These are phyloP conservation scores for Geotrichum fermentans DNA, from an alignment of 1,139 yeast genomes.

Conservation along the genomic window DNA sequence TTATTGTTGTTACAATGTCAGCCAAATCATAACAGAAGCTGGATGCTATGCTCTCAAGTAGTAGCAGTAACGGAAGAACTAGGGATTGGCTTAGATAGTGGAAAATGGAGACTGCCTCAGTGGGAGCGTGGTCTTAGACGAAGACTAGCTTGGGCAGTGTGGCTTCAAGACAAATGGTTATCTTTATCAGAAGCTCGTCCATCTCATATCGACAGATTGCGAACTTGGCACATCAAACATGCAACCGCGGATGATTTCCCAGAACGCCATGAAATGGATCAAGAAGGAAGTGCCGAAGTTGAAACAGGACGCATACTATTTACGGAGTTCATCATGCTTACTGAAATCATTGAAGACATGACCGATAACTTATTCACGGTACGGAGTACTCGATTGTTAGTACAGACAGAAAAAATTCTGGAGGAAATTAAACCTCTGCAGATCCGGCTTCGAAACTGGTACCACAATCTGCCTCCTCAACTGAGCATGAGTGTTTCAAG, in stretches of 20 bases:
- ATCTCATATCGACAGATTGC: slow-evolving; percentile 47
- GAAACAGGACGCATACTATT: slow-evolving; percentile 69
- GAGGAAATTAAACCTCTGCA: slow-evolving; percentile 81
- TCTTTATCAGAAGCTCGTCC: slow-evolving; percentile 74
- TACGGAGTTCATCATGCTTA: slow-evolving; percentile 61
- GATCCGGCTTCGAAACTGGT: slow-evolving; percentile 73
- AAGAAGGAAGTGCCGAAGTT: slow-evolving; percentile 53
- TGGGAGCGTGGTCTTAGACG: slow-evolving; percentile 88
- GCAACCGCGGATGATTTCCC: slow-evolving; percentile 35
- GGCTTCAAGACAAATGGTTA: slow-evolving; percentile 84
- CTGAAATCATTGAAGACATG: slow-evolving; percentile 68
- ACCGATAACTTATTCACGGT: slow-evolving; percentile 66
- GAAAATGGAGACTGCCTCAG: slow-evolving; percentile 80
- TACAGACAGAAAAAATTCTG: slow-evolving; percentile 60
- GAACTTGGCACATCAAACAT: slow-evolving; percentile 29
- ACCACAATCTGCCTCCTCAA: slow-evolving; percentile 66
- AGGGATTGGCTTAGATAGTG: slow-evolving; percentile 81
- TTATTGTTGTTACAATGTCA: slow-evolving; percentile 40
- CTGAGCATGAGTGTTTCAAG: slow-evolving; percentile 52
- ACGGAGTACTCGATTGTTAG: slow-evolving; percentile 53
- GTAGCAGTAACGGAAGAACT: slow-evolving; percentile 81
- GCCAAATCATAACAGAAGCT: slow-evolving; percentile 56
- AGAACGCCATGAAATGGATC: slow-evolving; percentile 41
- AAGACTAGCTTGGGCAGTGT: slow-evolving; percentile 89
- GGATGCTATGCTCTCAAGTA: slow-evolving; percentile 84